phyloP scores from a whole-genome alignment of 1,284 basidiomycete genomes.

The Pterulicium gracile region DNA sequence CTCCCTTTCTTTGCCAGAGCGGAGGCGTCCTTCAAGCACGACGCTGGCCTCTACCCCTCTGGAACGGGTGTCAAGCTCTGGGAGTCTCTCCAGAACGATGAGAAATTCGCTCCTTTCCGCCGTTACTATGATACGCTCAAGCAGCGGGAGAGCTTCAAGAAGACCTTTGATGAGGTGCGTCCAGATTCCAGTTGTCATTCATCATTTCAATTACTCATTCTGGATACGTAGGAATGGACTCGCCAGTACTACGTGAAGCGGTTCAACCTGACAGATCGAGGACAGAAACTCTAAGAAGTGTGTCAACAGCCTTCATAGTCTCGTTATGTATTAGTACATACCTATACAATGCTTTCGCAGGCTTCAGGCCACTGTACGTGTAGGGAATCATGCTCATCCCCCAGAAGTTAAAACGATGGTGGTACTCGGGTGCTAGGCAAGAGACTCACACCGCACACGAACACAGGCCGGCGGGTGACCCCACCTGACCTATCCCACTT shows the following conservation, averaged over 20 bases:
- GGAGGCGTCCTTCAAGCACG: conserved; percentile 28
- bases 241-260: background rate
- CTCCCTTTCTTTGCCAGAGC: conserved; percentile 36
- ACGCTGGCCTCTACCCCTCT: conserved; percentile 30
- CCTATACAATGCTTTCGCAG: too few species aligned
- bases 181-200: background rate
- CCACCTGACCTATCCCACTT: too few species aligned
- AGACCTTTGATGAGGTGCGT: conserved; percentile 32
- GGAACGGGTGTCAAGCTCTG: conserved; percentile 31
- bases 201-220: too few species aligned
- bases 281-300: background rate
- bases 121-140: conserved; percentile 30
- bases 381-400: too few species aligned
- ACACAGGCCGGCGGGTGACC: too few species aligned
- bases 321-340: too few species aligned
- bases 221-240: background rate
- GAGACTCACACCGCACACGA: too few species aligned
- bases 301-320: too few species aligned
- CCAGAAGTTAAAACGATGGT: too few species aligned
- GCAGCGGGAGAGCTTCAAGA: conserved; percentile 35
- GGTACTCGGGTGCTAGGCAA: too few species aligned
- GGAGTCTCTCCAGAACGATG: conserved; percentile 24
- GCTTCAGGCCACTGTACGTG: too few species aligned
- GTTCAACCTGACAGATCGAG: background rate
- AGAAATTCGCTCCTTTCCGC: conserved; percentile 30